Percentiles rank a stretch among this genome's conserved stretches.
Evolutionary conservation across 352 stramenopile species (phyloP).

Genomic region (Phytophthora crassamura): DNA sequence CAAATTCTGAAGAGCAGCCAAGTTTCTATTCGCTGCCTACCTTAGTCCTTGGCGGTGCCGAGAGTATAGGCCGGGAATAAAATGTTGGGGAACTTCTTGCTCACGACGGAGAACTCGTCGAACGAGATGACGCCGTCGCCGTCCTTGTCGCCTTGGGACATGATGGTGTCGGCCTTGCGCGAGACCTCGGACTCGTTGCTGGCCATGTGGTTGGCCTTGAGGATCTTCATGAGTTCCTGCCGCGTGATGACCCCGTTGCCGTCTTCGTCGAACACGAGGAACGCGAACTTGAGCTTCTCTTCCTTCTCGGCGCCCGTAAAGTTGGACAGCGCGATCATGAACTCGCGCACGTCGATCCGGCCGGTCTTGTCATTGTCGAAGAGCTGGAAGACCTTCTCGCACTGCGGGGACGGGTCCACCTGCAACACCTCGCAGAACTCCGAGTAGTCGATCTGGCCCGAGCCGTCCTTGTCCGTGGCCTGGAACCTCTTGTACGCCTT

Average conservation of each 20-base stretch:
- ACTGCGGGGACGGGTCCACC: constrained; percentile 91
- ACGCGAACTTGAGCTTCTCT: constrained; percentile 97
- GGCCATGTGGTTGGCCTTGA: constrained; percentile 97
- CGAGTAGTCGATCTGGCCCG: constrained; percentile 96
- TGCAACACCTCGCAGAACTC: constrained; percentile 98
- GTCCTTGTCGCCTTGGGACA: constrained; percentile 96
- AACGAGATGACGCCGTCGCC: constrained; percentile 97
- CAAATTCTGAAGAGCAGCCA: too few relatives aligned
- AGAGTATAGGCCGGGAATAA: constrained; percentile 90
- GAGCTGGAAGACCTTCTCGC: constrained; percentile 94
- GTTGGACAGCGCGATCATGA: constrained; percentile 95
- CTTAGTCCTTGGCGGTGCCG: constrained; percentile 65
- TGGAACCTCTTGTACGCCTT: constrained; percentile 97
- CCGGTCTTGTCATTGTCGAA: constrained; percentile 95
- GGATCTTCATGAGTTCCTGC: constrained; percentile 94
- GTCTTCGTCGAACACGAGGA: constrained; percentile 96
- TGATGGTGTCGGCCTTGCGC: constrained; percentile 97
- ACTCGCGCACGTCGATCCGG: constrained; percentile 94
- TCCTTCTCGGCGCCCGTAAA: constrained; percentile 95
- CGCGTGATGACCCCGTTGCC: constrained; percentile 96
- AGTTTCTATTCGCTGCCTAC: too few relatives aligned
- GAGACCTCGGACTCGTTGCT: constrained; percentile 92
- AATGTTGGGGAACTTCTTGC: constrained; percentile 98
- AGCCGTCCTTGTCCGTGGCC: constrained; percentile 94
- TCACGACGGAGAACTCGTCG: constrained; percentile 96